These are phyloP conservation scores for Medicago truncatula DNA, from an alignment of 306 rosid genomes.

Conservation along the genomic window DNA sequence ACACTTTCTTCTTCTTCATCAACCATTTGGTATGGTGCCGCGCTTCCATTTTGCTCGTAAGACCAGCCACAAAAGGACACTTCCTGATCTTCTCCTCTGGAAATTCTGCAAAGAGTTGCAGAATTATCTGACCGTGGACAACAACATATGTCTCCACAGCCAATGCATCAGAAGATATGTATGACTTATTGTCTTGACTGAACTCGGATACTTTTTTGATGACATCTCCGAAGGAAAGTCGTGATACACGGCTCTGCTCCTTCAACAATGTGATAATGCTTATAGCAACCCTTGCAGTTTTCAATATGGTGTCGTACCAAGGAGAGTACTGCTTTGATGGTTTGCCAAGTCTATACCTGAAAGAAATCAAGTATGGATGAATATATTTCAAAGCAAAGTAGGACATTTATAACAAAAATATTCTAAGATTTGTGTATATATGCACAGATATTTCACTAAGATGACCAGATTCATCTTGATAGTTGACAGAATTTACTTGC, in stretches of 20 bases:
- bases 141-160: slow-evolving; percentile 81
- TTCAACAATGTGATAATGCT: slow-evolving; percentile 77
- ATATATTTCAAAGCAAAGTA: slow-evolving; percentile 1
- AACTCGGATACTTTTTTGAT: slow-evolving; percentile 69
- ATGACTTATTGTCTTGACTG: slow-evolving; percentile 52
- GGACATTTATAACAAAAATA: slow-evolving; percentile 15
- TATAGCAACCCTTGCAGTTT: slow-evolving; percentile 80
- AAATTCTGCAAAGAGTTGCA: slow-evolving; percentile 85
- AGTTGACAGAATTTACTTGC: slow-evolving; percentile 4
- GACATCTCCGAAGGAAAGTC: slow-evolving; percentile 80
- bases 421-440: slow-evolving; percentile 8
- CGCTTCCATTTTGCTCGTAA: slow-evolving; percentile 79
- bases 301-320: slow-evolving; percentile 85
- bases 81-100: slow-evolving; percentile 74
- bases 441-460: slow-evolving; percentile 1
- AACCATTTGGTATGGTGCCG: slow-evolving; percentile 96
- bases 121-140: slow-evolving; percentile 91
- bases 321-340: slow-evolving; percentile 92
- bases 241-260: slow-evolving; percentile 85
- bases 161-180: slow-evolving; percentile 71
- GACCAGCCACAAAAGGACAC: slow-evolving; percentile 82
- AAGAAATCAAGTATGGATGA: slow-evolving; percentile 28
- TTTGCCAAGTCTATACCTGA: slow-evolving; percentile 92
- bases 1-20: slow-evolving; percentile 64
- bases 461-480: slow-evolving; percentile 11